Base-by-base conservation (phyloP, 352 stramenopile species). In the Phytophthora pseudosyringae region DNA sequence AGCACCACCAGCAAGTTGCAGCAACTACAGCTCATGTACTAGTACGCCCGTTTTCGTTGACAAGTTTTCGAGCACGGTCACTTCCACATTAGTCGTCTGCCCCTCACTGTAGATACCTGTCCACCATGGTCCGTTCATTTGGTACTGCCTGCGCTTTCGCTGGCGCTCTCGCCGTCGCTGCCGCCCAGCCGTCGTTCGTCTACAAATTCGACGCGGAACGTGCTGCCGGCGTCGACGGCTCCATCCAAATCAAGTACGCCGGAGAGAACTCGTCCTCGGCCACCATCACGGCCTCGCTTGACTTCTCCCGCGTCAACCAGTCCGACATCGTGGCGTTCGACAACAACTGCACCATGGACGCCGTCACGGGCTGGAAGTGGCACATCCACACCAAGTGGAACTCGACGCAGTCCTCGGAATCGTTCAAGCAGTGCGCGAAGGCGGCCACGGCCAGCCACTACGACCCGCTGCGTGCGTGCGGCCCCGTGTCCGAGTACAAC, bases 381-480 rank as follows among this genome's bases (percentile, higher is more conserved):
- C 78, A 88, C 59, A 80, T 88, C 44, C 76, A 85, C 67, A 75
- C 69, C 33, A 74, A 72, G 39, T 88, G 78, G 78, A 68, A 36
- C 35, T 80, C 64, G 41, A 46, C 50, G n/a, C 43, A 59, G 29
- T 52, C 64, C 1, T 86, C 74, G 9, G 69, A 69, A 43, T 78
- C 69, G 18, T 76, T 78, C 48, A 68, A 67, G 7, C 54, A 82
- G 43, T 90, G 81, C 58, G 59, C 60, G 10, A 71, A 78, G 50
- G 54, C 71, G 0, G 45, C 67, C 9, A 77, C 76, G 3, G 76
- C 56, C 43, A 78, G 78, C 59, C 81, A 86, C 69, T 88, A 80
- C 60, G 81, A 90, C 63, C 78, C 78, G 7, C 18, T 71, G 0
- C 50, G 49, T 3, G 78, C 76, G 4, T 90, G 81, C 28, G 78